Evolutionary conservation across 2,329 filamentous ascomycete species (phyloP), one percentile per base, ranked within the genome.

Genomic region (Penicillium sp.): DNA sequence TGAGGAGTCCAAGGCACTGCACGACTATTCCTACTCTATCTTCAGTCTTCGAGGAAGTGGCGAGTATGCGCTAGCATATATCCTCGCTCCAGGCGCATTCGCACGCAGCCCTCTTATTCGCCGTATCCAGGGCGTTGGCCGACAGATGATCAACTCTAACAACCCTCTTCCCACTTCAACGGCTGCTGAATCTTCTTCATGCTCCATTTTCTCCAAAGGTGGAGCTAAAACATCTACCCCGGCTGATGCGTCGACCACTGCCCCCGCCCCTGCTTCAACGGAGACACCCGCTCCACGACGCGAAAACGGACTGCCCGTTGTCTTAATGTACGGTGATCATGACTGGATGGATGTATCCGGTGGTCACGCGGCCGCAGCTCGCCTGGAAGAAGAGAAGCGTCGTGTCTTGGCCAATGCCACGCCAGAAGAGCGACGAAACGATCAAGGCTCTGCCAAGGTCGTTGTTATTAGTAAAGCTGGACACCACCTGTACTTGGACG

Each of bases 291-390:
- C 53, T 16, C 55, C 69, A 16, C 64, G 67, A 22, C 73, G 79
- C 10, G 85, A 86, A 65, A 89, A 83, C 0, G 92, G 93, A 1
- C 81, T 92, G 49, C 93, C 95, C 0, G 80, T 98, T 31, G 84
- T 98, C 9, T 85, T 99, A 71, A 93, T 98, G 90, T 99, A 99
- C 71, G 95, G 95, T 61, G 93, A 98, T 68, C 88, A 95, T 69
- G 95, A 99, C 79, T 99, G 95, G 95, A 99, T 99, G 95, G 95
- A 99, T 64, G 87, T 95, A 9, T 86, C 86, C 0, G 95, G 93
- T 27, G 95, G 95, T 0, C 85, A 87, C 47, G 91, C 90, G 0
- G 87, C 93, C 0, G 85, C 90, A 69, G 85, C 93, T 75, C 92
- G 89, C 73, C 83, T 98, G 13, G 87, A 90, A 58, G 81, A 87